Conservation (phyloP, 805 yeast species). For the Starmerella sirachaensis region DNA sequence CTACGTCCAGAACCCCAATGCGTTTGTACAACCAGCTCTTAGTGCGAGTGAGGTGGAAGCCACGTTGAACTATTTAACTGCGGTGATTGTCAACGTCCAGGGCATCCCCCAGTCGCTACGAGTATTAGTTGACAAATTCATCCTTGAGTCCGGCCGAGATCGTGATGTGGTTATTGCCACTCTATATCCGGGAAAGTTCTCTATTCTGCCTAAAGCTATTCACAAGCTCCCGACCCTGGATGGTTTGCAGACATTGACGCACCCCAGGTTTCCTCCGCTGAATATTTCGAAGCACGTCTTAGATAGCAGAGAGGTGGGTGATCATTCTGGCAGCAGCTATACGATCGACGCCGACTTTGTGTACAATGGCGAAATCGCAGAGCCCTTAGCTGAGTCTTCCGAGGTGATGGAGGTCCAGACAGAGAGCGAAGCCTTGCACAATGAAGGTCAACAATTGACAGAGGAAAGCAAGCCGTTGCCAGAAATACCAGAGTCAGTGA, state of each 20-base stretch:
- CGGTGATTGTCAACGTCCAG: slow-evolving; percentile 37
- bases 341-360: background rate
- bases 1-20: slow-evolving; percentile 14
- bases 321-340: background rate
- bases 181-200: slow-evolving; percentile 55
- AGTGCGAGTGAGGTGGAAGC: slow-evolving; percentile 16
- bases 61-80: slow-evolving; percentile 38
- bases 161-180: slow-evolving; percentile 41
- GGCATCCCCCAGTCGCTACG: slow-evolving; percentile 52
- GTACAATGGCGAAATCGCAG: background rate
- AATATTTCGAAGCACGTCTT: slow-evolving; percentile 5
- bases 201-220: slow-evolving; percentile 60
- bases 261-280: slow-evolving; percentile 24
- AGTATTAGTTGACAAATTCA: slow-evolving; percentile 38
- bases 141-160: slow-evolving; percentile 27
- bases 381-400: background rate
- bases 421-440: background rate
- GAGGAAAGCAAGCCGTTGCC: slow-evolving; percentile 2
- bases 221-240: slow-evolving; percentile 12
- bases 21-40: slow-evolving; percentile 21
- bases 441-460: background rate
- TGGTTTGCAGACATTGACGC: slow-evolving; percentile 22
- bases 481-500: slow-evolving; percentile 4
- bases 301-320: no score
- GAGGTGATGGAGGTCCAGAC: slow-evolving; percentile 1